phyloP scores from a whole-genome alignment of 768 basidiomycete genomes.

The Amylocystis lapponica region DNA sequence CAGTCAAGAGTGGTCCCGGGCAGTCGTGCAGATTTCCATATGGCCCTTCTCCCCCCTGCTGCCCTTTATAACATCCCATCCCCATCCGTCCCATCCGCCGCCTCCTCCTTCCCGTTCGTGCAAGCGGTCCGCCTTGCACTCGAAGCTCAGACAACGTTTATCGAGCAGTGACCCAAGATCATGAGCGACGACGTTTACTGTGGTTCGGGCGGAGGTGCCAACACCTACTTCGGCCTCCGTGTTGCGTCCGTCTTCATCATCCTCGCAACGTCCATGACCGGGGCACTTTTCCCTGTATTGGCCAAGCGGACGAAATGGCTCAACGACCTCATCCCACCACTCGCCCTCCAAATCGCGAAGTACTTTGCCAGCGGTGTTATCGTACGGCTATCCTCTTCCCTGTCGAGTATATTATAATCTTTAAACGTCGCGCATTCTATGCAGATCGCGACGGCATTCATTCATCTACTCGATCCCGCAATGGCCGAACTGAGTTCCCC shows the following conservation, averaged over 20 bases:
- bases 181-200: conserved; percentile 28
- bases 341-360: conserved; percentile 77
- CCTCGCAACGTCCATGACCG: conserved; percentile 49
- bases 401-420: background rate
- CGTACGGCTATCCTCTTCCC: conserved; percentile 34
- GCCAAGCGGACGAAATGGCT: conserved; percentile 47
- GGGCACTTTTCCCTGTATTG: conserved; percentile 70
- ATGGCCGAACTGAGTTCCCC: conserved; percentile 61
- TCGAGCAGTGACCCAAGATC: background rate
- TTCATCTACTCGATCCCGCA: conserved; percentile 75
- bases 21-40: background rate
- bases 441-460: conserved; percentile 87
- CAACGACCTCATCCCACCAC: conserved; percentile 42
- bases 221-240: conserved; percentile 46
- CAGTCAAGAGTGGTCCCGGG: background rate
- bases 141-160: background rate
- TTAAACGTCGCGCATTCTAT: background rate
- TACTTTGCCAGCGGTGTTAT: conserved; percentile 91
- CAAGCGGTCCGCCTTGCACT: background rate
- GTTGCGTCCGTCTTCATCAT: conserved; percentile 75
- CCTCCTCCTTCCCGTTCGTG: background rate
- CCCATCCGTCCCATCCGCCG: background rate
- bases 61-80: background rate
- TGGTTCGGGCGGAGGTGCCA: conserved; percentile 45
- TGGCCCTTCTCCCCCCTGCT: background rate